These are phyloP conservation scores for Rhytidiadelphus loreus DNA, from an alignment of 225 moss, liverwort and hornwort species.

Conservation along the genomic window DNA sequence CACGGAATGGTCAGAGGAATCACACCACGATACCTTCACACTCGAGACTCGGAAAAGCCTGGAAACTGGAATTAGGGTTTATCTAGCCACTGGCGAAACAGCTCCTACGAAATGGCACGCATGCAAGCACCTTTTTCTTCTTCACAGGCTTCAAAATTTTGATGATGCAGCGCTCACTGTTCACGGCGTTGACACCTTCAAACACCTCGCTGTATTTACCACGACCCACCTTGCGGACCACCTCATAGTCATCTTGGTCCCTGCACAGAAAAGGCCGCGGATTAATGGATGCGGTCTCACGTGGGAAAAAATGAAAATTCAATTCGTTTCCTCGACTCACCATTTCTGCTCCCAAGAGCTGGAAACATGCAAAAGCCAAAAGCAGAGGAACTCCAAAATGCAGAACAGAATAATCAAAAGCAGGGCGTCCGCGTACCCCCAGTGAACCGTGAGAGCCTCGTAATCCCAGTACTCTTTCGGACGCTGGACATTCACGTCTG, in stretches of 20 bases:
- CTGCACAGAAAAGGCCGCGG: background rate
- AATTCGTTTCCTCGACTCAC: too few relatives aligned
- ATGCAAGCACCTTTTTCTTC: slow-evolving; percentile 45
- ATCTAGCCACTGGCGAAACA: background rate
- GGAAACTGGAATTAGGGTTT: background rate
- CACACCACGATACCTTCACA: background rate
- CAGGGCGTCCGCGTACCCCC: slow-evolving; percentile 48
- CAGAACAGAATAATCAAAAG: background rate
- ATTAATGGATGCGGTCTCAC: background rate
- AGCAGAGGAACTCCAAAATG: background rate
- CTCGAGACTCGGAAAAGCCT: background rate
- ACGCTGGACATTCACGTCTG: slow-evolving; percentile 92
- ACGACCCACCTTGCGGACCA: slow-evolving; percentile 51
- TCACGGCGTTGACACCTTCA: slow-evolving; percentile 44
- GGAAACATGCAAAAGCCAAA: background rate
- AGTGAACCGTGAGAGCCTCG: slow-evolving; percentile 87
- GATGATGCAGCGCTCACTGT: slow-evolving; percentile 53
- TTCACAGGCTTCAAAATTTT: slow-evolving; percentile 59
- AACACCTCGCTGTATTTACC: slow-evolving; percentile 63
- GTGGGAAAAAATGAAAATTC: too few relatives aligned
- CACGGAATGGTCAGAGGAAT: background rate
- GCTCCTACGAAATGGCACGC: background rate
- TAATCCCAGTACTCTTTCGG: slow-evolving; percentile 99
- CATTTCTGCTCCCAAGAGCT: background rate
- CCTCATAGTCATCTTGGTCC: slow-evolving; percentile 57